Evolutionary conservation across 1,284 basidiomycete species (phyloP).

Genomic region (Apiotrichum brassicae): DNA sequence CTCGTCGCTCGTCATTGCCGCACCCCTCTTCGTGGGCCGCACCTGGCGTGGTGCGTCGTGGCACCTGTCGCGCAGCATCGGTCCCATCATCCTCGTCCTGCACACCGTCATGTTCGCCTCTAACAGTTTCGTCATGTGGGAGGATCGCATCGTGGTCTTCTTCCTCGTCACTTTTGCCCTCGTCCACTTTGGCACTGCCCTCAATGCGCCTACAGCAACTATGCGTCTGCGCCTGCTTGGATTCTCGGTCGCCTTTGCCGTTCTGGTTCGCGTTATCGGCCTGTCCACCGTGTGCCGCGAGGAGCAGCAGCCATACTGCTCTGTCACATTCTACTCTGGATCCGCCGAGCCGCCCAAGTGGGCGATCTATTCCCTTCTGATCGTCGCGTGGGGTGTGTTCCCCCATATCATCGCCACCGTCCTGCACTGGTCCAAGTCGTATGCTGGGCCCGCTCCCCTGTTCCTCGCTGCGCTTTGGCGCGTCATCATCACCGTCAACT

Average conservation of each 20-base stretch:
- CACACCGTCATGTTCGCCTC: conserved; percentile 71
- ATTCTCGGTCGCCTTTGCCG: conserved; percentile 60
- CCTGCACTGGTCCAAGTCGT: conserved; percentile 63
- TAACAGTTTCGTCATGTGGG: conserved; percentile 95
- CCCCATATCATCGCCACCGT: conserved; percentile 58
- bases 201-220: conserved; percentile 58
- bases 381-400: conserved; percentile 53
- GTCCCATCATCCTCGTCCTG: conserved; percentile 55
- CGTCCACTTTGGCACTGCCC: conserved; percentile 56
- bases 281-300: conserved; percentile 83
- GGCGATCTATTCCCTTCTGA: conserved; percentile 56
- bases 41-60: conserved; percentile 14
- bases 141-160: conserved; percentile 75
- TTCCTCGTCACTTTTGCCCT: conserved; percentile 58
- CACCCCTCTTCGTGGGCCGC: conserved; percentile 16
- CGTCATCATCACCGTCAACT: conserved; percentile 56
- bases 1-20: conserved; percentile 34
- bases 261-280: conserved; percentile 67
- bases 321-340: conserved; percentile 75
- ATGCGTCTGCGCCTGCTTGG: conserved; percentile 70
- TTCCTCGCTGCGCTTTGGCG: conserved; percentile 59
- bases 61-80: conserved; percentile 35
- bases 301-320: conserved; percentile 82
- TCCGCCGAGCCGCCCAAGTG: conserved; percentile 59
- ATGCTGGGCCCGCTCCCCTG: conserved; percentile 62